A percentile compares a stretch with the other conserved stretches of the same genome.
These are phyloP conservation scores for Botryotinia calthae DNA, from an alignment of 2,329 filamentous ascomycete genomes.

Conservation along the genomic window DNA sequence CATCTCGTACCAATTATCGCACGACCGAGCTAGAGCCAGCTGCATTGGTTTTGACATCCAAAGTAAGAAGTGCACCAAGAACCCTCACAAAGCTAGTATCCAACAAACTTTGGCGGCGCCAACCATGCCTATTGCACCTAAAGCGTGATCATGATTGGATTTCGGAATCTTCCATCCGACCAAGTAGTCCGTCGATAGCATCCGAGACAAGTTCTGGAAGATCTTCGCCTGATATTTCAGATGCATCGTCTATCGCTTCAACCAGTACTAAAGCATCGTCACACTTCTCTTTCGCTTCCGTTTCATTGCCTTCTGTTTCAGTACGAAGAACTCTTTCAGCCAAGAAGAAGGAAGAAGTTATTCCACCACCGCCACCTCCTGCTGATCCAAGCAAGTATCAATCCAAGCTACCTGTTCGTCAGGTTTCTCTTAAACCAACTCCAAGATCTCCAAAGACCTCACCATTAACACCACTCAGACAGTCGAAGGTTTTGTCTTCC, in stretches of 20 bases:
- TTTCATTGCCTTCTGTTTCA: not conserved
- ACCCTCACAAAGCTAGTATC: constrained; percentile 29
- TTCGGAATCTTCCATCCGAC: constrained; percentile 37
- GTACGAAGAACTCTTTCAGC: constrained; percentile 25
- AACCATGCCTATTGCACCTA: constrained; percentile 18
- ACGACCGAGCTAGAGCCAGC: constrained; percentile 29
- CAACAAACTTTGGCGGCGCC: constrained; percentile 34
- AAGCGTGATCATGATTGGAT: constrained; percentile 36
- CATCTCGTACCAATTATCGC: constrained; percentile 26
- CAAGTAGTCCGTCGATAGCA: constrained; percentile 35
- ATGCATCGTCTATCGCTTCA: constrained; percentile 36
- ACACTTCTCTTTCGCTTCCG: constrained; percentile 20
- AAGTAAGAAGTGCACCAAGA: constrained; percentile 22
- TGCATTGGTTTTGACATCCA: constrained; percentile 31
- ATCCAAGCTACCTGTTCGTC: constrained; percentile 27
- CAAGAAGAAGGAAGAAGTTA: constrained; percentile 21
- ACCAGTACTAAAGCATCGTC: constrained; percentile 39
- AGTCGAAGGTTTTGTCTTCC: constrained; percentile 33
- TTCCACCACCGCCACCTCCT: constrained; percentile 20
- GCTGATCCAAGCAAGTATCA: constrained; percentile 24
- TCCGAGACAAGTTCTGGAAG: constrained; percentile 34
- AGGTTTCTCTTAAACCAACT: constrained; percentile 5
- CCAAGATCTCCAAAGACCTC: not conserved
- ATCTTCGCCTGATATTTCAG: constrained; percentile 34
- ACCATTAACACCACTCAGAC: constrained; percentile 24